Percentiles rank a stretch among this genome's conserved stretches.
Evolutionary conservation across 2,329 filamentous ascomycete genomes (phyloP).

Genomic region (Colletotrichum sp.): DNA sequence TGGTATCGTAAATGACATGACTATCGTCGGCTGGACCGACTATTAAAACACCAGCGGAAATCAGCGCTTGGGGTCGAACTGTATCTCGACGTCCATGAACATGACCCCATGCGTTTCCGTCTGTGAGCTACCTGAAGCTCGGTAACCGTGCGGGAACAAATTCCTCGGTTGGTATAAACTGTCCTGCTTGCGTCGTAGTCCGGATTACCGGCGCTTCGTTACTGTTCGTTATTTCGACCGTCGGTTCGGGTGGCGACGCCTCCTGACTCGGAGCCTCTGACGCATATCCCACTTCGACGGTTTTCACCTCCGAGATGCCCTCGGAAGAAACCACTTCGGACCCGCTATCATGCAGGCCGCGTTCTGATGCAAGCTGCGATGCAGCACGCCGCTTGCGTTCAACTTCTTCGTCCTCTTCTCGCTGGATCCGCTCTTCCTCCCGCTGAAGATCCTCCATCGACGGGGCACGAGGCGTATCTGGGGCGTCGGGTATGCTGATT

Average conservation of each 20-base stretch:
- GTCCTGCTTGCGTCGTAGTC: not conserved
- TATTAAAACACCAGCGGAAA: constrained; percentile 12
- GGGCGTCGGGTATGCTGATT: constrained; percentile 32
- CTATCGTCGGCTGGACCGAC: not conserved
- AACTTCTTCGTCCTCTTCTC: constrained; percentile 59
- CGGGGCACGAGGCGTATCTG: constrained; percentile 42
- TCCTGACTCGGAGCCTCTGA: not conserved
- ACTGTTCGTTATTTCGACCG: not conserved
- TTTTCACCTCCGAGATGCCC: constrained; percentile 32
- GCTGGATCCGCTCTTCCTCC: constrained; percentile 57
- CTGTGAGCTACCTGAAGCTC: constrained; percentile 48
- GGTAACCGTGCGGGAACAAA: constrained; percentile 67
- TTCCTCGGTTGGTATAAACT: constrained; percentile 25
- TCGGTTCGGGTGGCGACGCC: not conserved
- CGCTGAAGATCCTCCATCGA: constrained; percentile 57
- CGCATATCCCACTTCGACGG: constrained; percentile 27
- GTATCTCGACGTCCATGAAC: not conserved
- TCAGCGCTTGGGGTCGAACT: not conserved
- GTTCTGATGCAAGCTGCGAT: constrained; percentile 52
- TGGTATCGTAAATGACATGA: constrained; percentile 23
- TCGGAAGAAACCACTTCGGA: constrained; percentile 34
- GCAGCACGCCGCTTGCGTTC: constrained; percentile 59
- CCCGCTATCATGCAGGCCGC: constrained; percentile 47
- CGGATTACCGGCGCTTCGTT: constrained; percentile 8
- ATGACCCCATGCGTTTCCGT: not conserved